These are phyloP conservation scores for Iris macrosiphon DNA, from an alignment of 106 monocot genomes.

Conservation along the genomic window DNA sequence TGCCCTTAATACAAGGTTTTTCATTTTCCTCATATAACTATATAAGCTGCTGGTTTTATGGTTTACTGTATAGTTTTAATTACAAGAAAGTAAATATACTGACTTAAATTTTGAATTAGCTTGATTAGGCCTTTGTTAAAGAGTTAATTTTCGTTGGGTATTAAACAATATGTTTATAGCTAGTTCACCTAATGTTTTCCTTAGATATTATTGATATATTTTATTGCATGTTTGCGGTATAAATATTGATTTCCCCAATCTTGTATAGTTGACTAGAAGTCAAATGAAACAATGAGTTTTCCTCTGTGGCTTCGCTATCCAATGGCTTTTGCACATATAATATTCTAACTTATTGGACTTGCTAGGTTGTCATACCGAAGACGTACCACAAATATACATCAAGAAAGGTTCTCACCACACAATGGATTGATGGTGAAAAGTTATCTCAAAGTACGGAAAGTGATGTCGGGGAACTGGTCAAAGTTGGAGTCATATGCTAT, in stretches of 20 bases:
- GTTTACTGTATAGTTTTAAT: too few species aligned
- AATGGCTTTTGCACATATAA: neutral
- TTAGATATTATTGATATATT: too few species aligned
- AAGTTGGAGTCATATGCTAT: slow-evolving; percentile 99
- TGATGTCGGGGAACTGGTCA: slow-evolving; percentile 96
- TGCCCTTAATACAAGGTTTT: too few species aligned
- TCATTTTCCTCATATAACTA: too few species aligned
- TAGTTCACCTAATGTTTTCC: too few species aligned
- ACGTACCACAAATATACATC: slow-evolving; percentile 92
- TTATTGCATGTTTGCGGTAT: too few species aligned
- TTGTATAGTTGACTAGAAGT: neutral
- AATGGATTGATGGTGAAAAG: slow-evolving; percentile 96
- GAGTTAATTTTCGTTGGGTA: too few species aligned
- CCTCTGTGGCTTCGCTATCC: neutral
- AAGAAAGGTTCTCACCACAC: slow-evolving; percentile 91
- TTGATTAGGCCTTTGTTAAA: too few species aligned
- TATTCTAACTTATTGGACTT: neutral
- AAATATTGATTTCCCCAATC: neutral
- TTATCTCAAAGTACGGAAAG: slow-evolving; percentile 93
- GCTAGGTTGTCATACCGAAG: slow-evolving; percentile 87
- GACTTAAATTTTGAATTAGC: too few species aligned
- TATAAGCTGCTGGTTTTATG: too few species aligned
- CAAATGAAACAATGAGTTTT: neutral
- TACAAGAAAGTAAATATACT: too few species aligned
- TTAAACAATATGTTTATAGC: too few species aligned